Base-by-base conservation (phyloP, 179 eudicot species). In the Drosera spatulata region DNA sequence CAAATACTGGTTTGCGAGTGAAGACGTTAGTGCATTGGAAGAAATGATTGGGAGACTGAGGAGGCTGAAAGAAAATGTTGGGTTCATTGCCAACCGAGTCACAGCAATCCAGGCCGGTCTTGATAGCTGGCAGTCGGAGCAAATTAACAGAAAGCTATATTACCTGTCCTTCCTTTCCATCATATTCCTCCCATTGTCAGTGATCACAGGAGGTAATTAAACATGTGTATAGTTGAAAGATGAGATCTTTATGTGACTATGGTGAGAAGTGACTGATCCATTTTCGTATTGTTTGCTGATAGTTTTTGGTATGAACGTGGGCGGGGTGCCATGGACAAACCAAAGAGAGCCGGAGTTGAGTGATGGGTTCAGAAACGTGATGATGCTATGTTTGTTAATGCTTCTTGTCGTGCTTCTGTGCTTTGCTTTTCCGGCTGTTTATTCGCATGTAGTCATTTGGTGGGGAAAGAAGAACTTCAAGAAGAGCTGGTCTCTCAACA, bases 291-390 rank as follows among this genome's bases (percentile, higher is more conserved):
- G 42, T 37, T 6, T 57, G 41, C 22, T 41, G 15, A 69, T 79
- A 89, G 99, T 93, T 62, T 93, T 93, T 69, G 99, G 99, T 61
- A 93, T 93, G 99, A 93, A 93, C 46, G 97, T 93, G 61, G 97
- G 99, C 69, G 99, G 99, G 56, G 95, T 93, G 57, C 99, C 99
- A 49, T 93, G 99, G 99, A 86, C 99, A 1, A 69, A 51, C 11
- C 99, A 93, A 68, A 69, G 66, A 43, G 77, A 76, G 46, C 93
- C 96, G 2, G 80, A 62, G 50, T 53, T 89, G 53, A 72, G 61
- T 64, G 75, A 93, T 61, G 99, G 99, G 10, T 93, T 93, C 61
- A 72, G 72, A 42, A 86, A 93, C 61, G 99, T 93, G 47, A 70
- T 89, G 73, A 55, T 82, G 42, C 61, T 89, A 6, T 93, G 96